phyloP scores from a whole-genome alignment of 1,284 basidiomycete genomes.

The Erythrobasidium hasegawianum region DNA sequence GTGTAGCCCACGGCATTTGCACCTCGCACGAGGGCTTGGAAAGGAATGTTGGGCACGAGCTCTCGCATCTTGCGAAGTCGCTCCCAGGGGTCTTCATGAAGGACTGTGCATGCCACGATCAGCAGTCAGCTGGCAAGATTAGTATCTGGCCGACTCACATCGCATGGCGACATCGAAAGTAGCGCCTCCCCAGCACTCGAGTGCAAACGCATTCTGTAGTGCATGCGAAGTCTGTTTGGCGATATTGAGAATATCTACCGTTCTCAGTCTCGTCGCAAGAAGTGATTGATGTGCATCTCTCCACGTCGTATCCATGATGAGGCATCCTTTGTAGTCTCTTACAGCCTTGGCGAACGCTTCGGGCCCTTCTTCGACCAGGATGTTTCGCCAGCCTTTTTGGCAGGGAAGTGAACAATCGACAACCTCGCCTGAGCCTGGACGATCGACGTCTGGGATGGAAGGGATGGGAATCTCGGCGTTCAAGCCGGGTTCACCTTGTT shows the following conservation, averaged over 20 bases:
- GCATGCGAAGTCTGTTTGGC: constrained; percentile 96
- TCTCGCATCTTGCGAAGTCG: constrained; percentile 88
- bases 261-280: constrained; percentile 91
- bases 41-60: constrained; percentile 96
- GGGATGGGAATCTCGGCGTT: constrained; percentile 85
- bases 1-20: constrained; percentile 99
- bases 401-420: constrained; percentile 81
- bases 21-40: constrained; percentile 97
- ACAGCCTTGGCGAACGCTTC: constrained; percentile 99
- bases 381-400: constrained; percentile 92
- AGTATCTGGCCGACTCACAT: too few species aligned
- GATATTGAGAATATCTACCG: constrained; percentile 97
- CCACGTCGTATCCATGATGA: constrained; percentile 82
- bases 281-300: constrained; percentile 98
- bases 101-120: too few species aligned
- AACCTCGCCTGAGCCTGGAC: constrained; percentile 59
- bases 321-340: constrained; percentile 85
- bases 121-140: too few species aligned
- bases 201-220: constrained; percentile 87
- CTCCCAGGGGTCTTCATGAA: constrained; percentile 99
- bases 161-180: constrained; percentile 99
- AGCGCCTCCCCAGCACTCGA: constrained; percentile 99
- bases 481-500: constrained; percentile 84
- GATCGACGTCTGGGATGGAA: constrained; percentile 70
- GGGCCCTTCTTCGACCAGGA: constrained; percentile 95